A percentile compares a stretch with the other conserved stretches of the same genome.
Evolutionary conservation across 106 monocot genomes (phyloP).

Genomic region (Agapanthus africanus): DNA sequence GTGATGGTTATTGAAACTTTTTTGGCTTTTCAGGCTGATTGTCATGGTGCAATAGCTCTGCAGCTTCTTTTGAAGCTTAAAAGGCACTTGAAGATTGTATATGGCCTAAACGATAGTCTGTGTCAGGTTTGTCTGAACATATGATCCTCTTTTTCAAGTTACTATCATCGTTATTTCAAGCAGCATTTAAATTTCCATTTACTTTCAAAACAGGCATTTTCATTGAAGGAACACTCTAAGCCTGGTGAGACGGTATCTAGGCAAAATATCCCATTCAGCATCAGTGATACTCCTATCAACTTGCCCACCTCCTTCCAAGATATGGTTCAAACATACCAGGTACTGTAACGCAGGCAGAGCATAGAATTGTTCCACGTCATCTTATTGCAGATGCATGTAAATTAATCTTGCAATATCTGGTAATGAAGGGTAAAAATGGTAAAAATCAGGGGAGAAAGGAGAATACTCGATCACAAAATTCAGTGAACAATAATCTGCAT

Average conservation of each 20-base stretch:
- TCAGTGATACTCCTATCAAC: conserved; percentile 30
- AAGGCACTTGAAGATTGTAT: conserved; percentile 82
- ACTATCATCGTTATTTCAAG: background rate
- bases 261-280: conserved; percentile 74
- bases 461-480: background rate
- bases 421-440: too few species aligned
- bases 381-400: background rate
- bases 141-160: background rate
- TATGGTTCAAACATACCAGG: conserved; percentile 76
- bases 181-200: background rate
- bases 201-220: conserved; percentile 61
- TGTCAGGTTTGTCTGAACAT: conserved; percentile 65
- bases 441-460: too few species aligned
- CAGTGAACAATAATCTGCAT: background rate
- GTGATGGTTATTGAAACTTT: background rate
- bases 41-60: conserved; percentile 78
- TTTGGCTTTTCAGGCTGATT: conserved; percentile 59
- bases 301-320: conserved; percentile 41
- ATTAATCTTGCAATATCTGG: too few species aligned
- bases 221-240: conserved; percentile 76
- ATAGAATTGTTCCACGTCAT: background rate
- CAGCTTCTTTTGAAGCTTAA: conserved; percentile 89
- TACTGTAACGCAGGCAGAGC: conserved; percentile 12
- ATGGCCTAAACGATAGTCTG: conserved; percentile 67
- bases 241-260: conserved; percentile 64